These are phyloP conservation scores for Eutypella sp. DNA, from an alignment of 2,329 filamentous ascomycete species.

Conservation along the genomic window DNA sequence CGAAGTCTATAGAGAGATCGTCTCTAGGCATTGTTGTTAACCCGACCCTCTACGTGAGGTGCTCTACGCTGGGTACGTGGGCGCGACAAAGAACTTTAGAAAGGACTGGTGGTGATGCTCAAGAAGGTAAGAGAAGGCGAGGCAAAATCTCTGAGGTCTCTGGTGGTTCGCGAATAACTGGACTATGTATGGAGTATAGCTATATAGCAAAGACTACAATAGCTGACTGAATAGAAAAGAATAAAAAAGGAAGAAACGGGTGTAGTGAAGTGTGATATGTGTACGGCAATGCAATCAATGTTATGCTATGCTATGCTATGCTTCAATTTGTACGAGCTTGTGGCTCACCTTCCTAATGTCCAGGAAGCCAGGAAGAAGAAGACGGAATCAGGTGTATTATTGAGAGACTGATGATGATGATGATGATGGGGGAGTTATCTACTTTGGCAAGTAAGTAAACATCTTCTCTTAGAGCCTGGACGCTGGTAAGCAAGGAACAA, in stretches of 20 bases:
- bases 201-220: no score
- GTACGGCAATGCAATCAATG: neutral
- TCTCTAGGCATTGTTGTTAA: conserved; percentile 69
- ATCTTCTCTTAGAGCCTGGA: no score
- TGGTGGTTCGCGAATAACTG: no score
- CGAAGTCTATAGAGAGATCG: conserved; percentile 67
- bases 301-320: neutral
- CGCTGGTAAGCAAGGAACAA: no score
- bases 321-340: neutral
- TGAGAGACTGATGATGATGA: no score
- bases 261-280: neutral
- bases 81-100: conserved; percentile 13
- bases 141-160: neutral
- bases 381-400: no score
- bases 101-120: no score
- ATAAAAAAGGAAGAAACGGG: neutral
- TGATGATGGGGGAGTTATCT: no score
- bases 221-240: no score
- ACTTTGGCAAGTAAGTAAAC: no score
- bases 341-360: conserved; percentile 1
- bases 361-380: neutral
- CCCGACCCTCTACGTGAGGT: conserved; percentile 27
- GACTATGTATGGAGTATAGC: no score
- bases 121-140: neutral
- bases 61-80: conserved; percentile 4